Base-by-base conservation (phyloP, 1,284 basidiomycete species). In the Irpex sp. region DNA sequence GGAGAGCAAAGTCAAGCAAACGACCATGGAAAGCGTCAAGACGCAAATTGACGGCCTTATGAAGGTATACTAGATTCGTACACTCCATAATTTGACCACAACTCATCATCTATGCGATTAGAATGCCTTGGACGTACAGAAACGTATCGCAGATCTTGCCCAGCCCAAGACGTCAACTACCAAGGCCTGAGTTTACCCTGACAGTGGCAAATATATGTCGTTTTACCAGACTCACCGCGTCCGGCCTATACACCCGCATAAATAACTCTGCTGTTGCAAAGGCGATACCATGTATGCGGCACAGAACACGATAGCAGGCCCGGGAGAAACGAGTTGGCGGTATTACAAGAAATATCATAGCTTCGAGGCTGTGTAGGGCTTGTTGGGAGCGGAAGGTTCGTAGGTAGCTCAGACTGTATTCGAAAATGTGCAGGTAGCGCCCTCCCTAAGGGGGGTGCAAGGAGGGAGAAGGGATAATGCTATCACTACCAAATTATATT, bases 11-110 rank as follows among this genome's bases (percentile, higher is more conserved):
- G 70, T 78, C 4, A 89, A 90, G 69, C 73, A 79, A 19, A 73
- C 80, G 51, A 88, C 84, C n/a, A 81, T 89, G 78, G 90, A 93
- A 69, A 86, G 74, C 67, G 86, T 93, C 67, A 91, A 90, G 72
- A 68, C 77, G 2, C 89, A 91, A 66, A 86, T 93, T 61, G 90
- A 93, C 70, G 73, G 78, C 3, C 80, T 92, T 49, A 82, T 89
- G 73, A 93, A 91, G 84, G 90, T 87, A 61, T 35, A 72, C 68
- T 8, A 17, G 36, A 17, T 39, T 57, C 15, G 11, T 11, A 17
- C 61, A 13, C 39, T 43, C 17, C 26, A 13, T 21, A n/a, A 46
- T 17, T 49, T 9, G 9, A 33, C 3, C 6, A 43, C 58, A 43
- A 59, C 60, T 56, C 49, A 26, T 37, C 19, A 9, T 53, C 46